Evolutionary conservation across 768 basidiomycete genomes (phyloP).

Genomic region (Panellus pusillus): DNA sequence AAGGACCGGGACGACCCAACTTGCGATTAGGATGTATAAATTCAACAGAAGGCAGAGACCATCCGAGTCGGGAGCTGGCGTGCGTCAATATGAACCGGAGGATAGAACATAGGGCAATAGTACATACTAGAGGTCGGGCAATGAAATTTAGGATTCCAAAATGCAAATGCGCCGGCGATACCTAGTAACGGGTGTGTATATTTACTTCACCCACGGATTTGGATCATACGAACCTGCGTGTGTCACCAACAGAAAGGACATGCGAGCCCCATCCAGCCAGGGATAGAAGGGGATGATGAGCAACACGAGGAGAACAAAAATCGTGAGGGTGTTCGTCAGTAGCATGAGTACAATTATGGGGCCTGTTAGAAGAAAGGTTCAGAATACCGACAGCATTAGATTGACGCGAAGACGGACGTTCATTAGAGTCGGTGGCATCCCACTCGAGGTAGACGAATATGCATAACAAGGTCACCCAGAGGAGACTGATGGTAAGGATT

Average conservation of each 20-base stretch:
- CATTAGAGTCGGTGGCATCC: conserved; percentile 41
- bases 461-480: conserved; percentile 50
- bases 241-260: conserved; percentile 42
- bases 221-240: conserved; percentile 44
- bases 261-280: conserved; percentile 55
- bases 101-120: background rate
- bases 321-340: conserved; percentile 37
- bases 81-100: background rate
- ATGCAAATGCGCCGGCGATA: conserved; percentile 41
- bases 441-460: conserved; percentile 48
- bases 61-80: conserved; percentile 38
- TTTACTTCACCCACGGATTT: background rate
- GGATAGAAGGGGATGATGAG: conserved; percentile 38
- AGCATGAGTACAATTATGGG: conserved; percentile 49
- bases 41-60: conserved; percentile 50
- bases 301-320: conserved; percentile 35
- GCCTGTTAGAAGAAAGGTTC: conserved; percentile 29
- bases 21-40: conserved; percentile 47
- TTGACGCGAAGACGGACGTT: conserved; percentile 38
- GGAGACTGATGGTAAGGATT: conserved; percentile 43
- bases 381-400: background rate
- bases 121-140: conserved; percentile 45
- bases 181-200: conserved; percentile 29
- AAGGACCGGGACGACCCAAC: conserved; percentile 54
- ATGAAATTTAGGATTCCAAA: conserved; percentile 41